phyloP scores from a whole-genome alignment of 768 basidiomycete species.

The Trametes maxima region DNA sequence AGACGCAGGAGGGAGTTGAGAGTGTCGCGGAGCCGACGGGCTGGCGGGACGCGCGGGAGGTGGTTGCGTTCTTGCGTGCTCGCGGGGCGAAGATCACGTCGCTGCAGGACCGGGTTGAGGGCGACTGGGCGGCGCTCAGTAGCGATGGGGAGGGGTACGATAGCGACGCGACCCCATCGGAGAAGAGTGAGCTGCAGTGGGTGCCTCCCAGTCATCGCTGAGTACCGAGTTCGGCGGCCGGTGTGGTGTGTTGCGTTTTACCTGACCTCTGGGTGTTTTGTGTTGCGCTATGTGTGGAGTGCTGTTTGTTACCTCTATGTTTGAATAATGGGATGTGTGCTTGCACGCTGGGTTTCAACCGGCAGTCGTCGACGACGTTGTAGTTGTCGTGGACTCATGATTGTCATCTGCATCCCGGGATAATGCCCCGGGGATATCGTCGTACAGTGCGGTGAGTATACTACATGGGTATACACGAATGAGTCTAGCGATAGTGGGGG shows the following conservation, averaged over 20 bases:
- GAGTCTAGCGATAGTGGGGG: constrained; percentile 10
- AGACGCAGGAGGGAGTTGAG: constrained; percentile 27
- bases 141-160: constrained; percentile 44
- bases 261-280: not conserved
- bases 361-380: too few relatives aligned
- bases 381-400: not conserved
- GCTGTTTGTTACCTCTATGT: not conserved
- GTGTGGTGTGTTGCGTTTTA: not conserved
- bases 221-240: not conserved
- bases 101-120: constrained; percentile 49
- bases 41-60: constrained; percentile 70
- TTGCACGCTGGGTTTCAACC: too few relatives aligned
- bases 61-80: constrained; percentile 66
- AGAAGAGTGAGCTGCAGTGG: constrained; percentile 19
- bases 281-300: not conserved
- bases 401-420: not conserved
- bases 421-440: constrained; percentile 8
- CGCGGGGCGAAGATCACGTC: constrained; percentile 72
- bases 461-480: constrained; percentile 25
- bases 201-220: constrained; percentile 16
- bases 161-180: constrained; percentile 21
- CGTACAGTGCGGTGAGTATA: constrained; percentile 14
- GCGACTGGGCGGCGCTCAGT: constrained; percentile 73
- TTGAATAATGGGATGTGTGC: not conserved
- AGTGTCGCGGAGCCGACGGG: constrained; percentile 37